Base-by-base conservation (phyloP, 1,284 basidiomycete species). In the Pulveroboletus ridleyi region DNA sequence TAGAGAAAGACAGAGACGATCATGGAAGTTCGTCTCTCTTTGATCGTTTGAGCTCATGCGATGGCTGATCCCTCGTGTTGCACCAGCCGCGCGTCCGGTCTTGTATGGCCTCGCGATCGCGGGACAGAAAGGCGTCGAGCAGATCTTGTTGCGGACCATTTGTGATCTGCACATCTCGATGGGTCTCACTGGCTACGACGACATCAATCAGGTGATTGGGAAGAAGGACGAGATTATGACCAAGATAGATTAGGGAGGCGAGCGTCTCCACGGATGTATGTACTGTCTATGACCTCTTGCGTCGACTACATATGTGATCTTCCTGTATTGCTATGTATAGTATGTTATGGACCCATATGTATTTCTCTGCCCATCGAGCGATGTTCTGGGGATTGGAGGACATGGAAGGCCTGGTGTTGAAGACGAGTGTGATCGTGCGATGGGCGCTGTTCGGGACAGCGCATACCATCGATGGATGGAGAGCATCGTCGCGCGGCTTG, bases 101-200 rank as follows among this genome's bases (percentile, higher is more conserved):
- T 74, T 90, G 62, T 91, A 89, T 63, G 90, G 88, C 11, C 81
- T 89, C 57, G 80, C 86, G 4, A 78, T 88, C 22, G 88, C 81
- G 20, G 90, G 90, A 3, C 85, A 90, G 69, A 82, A 79, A 17
- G 91, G 91, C 3, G 83, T 90, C 6, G 84, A 90, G 66, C 86
- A 89, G 66, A 88, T 92, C 22, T 74, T 92, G 66, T 81, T 78
- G 66, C 84, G 85, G 63, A 83, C 86, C 1, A 72, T 91, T 57
- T 86, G 88, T 13, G 90, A 92, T 68, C 74, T 91, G 50, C 85
- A 90, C 65, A 79, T 82, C 25, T 84, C 82, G 2, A 77, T 90
- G 62, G 84, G 83, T 6, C 75, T 87, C 35, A 69, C 79, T 22
- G 88, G 87, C 25, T 86, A 81, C 64, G 73, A 68, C 49, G 81